These are phyloP conservation scores for Hanseniaspora thailandica DNA, from an alignment of 805 yeast species.

Conservation along the genomic window DNA sequence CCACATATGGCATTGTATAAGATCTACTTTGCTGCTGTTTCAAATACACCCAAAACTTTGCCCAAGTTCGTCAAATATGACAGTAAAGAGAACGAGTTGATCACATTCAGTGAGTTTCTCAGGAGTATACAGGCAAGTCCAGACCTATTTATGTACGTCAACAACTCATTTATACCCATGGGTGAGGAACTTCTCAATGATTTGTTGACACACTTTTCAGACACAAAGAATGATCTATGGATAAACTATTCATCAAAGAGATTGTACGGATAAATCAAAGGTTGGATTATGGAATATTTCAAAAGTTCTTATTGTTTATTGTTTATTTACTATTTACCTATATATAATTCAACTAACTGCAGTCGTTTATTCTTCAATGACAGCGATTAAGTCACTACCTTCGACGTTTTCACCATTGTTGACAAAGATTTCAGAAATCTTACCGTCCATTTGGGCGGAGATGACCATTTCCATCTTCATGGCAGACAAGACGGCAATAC, in stretches of 20 bases:
- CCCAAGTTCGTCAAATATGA: constrained; percentile 8
- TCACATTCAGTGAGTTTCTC: constrained; percentile 5
- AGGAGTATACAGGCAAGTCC: background rate
- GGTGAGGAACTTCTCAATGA: constrained; percentile 28
- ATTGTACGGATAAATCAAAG: constrained; percentile 24
- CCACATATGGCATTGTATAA: constrained; percentile 1
- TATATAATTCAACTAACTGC: background rate
- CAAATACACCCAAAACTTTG: constrained; percentile 5
- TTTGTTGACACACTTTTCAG: constrained; percentile 24
- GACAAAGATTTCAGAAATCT: constrained; percentile 60
- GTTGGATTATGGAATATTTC: background rate
- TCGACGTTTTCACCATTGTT: constrained; percentile 93
- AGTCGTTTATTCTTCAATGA: constrained; percentile 30
- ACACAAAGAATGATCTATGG: constrained; percentile 25
- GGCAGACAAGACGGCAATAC: constrained; percentile 85
- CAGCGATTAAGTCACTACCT: constrained; percentile 76
- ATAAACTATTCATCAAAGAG: constrained; percentile 29
- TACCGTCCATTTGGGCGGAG: constrained; percentile 81
- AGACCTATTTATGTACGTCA: constrained; percentile 26
- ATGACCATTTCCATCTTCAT: constrained; percentile 99
- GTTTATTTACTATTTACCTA: background rate
- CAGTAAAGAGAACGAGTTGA: background rate
- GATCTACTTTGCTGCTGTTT: constrained; percentile 2
- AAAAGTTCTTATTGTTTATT: too few species aligned
- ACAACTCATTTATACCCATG: constrained; percentile 30